Conservation (phyloP, 169 alveolate genomes). For the Plasmodium coatneyi region DNA sequence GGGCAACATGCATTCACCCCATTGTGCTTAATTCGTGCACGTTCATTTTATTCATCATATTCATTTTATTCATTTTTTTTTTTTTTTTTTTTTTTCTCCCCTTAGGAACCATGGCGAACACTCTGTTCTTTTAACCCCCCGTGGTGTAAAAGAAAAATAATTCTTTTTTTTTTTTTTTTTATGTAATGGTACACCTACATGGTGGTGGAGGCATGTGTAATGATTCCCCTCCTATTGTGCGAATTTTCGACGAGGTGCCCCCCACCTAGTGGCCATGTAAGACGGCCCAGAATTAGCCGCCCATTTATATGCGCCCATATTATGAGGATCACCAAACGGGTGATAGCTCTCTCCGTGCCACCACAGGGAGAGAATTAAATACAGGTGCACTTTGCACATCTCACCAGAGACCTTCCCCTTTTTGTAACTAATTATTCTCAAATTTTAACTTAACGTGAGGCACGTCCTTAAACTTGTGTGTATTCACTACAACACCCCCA, state of each 20-base stretch:
- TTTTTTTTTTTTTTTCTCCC: neutral
- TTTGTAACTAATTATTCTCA: neutral
- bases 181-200: neutral
- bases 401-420: neutral
- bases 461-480: neutral
- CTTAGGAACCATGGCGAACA: constrained; percentile 69
- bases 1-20: neutral
- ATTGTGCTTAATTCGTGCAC: neutral
- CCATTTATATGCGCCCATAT: neutral
- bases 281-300: neutral
- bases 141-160: neutral
- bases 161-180: neutral
- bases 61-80: neutral
- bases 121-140: constrained; percentile 31
- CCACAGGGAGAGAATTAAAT: neutral
- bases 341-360: neutral
- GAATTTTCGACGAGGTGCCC: neutral
- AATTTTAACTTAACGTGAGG: neutral
- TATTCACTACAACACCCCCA: neutral
- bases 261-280: neutral
- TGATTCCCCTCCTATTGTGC: neutral
- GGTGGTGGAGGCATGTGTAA: neutral
- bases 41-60: neutral
- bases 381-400: neutral
- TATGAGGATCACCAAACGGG: neutral